A percentile compares a stretch with the other conserved stretches of the same genome.
phyloP scores from a whole-genome alignment of 1,284 basidiomycete species.

The Cutaneotrichosporon cavernicola region DNA sequence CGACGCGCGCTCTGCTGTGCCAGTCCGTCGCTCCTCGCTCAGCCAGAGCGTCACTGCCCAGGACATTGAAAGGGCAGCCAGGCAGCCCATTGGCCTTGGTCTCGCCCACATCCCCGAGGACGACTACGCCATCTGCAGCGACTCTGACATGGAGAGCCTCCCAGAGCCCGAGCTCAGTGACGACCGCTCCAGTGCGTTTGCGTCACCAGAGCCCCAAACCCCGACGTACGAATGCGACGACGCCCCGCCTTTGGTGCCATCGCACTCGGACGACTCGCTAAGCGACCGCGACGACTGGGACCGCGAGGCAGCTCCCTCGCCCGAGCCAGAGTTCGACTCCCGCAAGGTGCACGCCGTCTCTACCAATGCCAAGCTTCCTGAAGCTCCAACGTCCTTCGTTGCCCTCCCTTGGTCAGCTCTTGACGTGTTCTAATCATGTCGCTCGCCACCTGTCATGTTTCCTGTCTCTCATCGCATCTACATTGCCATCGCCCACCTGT shows the following conservation, averaged over 20 bases:
- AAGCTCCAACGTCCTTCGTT: slow-evolving; percentile 7
- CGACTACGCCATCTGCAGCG: slow-evolving; percentile 14
- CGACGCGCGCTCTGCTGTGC: slow-evolving; percentile 21
- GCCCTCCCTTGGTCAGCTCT: slow-evolving; percentile 12
- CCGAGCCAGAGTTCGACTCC: background rate
- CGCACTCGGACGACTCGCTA: slow-evolving; percentile 19
- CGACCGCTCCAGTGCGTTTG: slow-evolving; percentile 15
- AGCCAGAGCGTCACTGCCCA: slow-evolving; percentile 34
- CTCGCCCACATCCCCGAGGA: slow-evolving; percentile 16
- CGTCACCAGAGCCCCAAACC: slow-evolving; percentile 24
- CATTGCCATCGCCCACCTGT: background rate
- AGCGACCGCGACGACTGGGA: slow-evolving; percentile 23
- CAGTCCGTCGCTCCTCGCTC: slow-evolving; percentile 31
- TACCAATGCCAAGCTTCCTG: slow-evolving; percentile 1
- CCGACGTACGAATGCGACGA: slow-evolving; percentile 20
- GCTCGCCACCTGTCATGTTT: background rate
- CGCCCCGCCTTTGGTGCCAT: slow-evolving; percentile 12
- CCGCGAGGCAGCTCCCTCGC: slow-evolving; percentile 5
- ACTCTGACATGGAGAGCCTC: slow-evolving; percentile 19
- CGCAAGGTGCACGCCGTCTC: background rate
- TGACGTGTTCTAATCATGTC: slow-evolving; percentile 8
- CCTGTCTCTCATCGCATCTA: slow-evolving; percentile 5
- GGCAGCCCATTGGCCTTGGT: slow-evolving; percentile 4
- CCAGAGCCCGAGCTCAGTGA: slow-evolving; percentile 24
- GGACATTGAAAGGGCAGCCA: slow-evolving; percentile 24